Percentiles rank a stretch among this genome's conserved stretches.
These are phyloP conservation scores for Fusarium miscanthi DNA, from an alignment of 2,329 filamentous ascomycete species.

Conservation along the genomic window DNA sequence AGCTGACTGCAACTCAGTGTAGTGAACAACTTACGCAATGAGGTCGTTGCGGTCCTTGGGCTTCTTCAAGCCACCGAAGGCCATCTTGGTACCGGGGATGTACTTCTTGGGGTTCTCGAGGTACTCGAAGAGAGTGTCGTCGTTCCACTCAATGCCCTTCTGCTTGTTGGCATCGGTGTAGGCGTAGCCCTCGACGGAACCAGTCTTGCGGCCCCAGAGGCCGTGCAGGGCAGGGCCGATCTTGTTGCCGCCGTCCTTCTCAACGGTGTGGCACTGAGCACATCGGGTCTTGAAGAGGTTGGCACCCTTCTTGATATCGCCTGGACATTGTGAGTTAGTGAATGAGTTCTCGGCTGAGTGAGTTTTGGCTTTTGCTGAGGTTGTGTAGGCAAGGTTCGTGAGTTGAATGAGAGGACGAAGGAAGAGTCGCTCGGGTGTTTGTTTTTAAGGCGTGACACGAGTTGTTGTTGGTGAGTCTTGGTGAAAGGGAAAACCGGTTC, in stretches of 20 bases:
- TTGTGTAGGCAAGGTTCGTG: not conserved
- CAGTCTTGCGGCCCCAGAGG: constrained; percentile 96
- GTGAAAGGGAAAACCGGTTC: constrained; percentile 26
- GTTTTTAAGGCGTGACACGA: constrained; percentile 5
- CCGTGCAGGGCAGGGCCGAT: constrained; percentile 97
- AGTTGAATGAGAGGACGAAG: not conserved
- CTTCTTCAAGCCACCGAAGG: constrained; percentile 99
- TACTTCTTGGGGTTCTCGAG: constrained; percentile 99
- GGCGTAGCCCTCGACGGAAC: constrained; percentile 89
- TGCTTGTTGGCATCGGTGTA: constrained; percentile 99
- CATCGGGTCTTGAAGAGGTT: constrained; percentile 99
- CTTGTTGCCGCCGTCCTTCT: constrained; percentile 93
- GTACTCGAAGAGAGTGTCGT: constrained; percentile 92
- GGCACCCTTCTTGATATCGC: constrained; percentile 95
- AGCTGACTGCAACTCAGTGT: not conserved
- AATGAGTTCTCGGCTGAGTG: not conserved
- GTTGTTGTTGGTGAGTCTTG: constrained; percentile 21
- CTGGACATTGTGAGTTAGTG: constrained; percentile 65
- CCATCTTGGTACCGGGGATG: constrained; percentile 99
- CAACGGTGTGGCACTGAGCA: constrained; percentile 98
- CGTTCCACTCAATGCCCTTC: constrained; percentile 90
- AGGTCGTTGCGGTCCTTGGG: constrained; percentile 98
- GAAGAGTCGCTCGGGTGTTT: not conserved
- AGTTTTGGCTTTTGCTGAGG: not conserved
- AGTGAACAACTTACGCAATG: constrained; percentile 79